Evolutionary conservation across 2,329 filamentous ascomycete genomes (phyloP), one percentile per base, ranked within the genome.

Genomic region (Zymoseptoria ardabiliae): DNA sequence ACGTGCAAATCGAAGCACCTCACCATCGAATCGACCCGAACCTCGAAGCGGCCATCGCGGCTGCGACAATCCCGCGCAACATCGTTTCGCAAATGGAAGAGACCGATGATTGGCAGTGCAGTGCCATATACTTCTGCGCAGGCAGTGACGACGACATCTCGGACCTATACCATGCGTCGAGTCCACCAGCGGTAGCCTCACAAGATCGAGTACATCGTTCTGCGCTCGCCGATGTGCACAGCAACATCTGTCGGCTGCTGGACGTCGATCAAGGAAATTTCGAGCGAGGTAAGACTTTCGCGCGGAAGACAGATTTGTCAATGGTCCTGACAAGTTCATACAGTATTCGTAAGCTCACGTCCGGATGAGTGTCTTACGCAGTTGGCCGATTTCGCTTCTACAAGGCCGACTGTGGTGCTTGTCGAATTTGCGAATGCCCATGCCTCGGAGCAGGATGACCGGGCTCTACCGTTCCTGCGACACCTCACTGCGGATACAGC

Each of bases 231-330:
- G 52, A 62, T 49, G 65, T 71, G 20, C 60, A 68, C 50, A 59
- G 62, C 50, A 72, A 72, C 62, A 63, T 71, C 48, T 63, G 62
- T 28, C 59, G 61, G 28, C 66, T 72, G 55, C 61, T 72, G 50
- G 70, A 72, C 59, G 64, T 66, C 57, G 67, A 72, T 54, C 65
- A 68, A 52, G 70, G 70, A 53, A 68, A 68, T 25, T 71, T 71
- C 54, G 58, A 64, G 20, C 62, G 70, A 69, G 70, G 70, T 72
- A 58, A 59, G 65, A 50, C 13, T 22, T 30, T 13, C 35, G 35
- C 35, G 35, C 17, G 35, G 35, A 45, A 17, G 35, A n/a, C 13
- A 45, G 25, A 11, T 20, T 7, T 45, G 35, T n/a, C 13, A 53
- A 30, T 28, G 28, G 5, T 48, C 50, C 25, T 58, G 56, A 56